phyloP scores from a whole-genome alignment of 495 filamentous ascomycete species.

The Sphaerosporella brunnea region DNA sequence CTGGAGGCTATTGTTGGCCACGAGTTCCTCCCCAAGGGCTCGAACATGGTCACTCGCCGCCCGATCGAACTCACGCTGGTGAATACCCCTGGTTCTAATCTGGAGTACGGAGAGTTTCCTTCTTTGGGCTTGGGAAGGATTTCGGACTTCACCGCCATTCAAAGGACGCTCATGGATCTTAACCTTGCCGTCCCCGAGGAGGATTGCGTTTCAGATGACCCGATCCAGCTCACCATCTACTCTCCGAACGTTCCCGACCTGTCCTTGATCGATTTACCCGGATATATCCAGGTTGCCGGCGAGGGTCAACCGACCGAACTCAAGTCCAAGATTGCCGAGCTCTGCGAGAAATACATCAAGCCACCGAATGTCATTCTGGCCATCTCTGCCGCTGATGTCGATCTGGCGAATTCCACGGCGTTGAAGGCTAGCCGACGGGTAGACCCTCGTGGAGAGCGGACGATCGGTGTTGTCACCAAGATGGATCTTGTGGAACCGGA shows the following conservation, averaged over 20 bases:
- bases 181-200: conserved; percentile 80
- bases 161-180: conserved; percentile 82
- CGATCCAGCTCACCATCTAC: conserved; percentile 86
- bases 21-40: conserved; percentile 92
- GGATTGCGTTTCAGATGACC: conserved; percentile 89
- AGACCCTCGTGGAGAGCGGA: conserved; percentile 85
- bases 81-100: conserved; percentile 79
- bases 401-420: conserved; percentile 90
- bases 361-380: conserved; percentile 90
- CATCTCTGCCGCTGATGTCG: conserved; percentile 93
- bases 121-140: conserved; percentile 79
- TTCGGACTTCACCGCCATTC: conserved; percentile 82
- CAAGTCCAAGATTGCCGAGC: conserved; percentile 86
- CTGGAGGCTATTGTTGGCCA: conserved; percentile 95
- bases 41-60: conserved; percentile 93
- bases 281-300: conserved; percentile 90
- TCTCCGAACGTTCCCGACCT: conserved; percentile 92
- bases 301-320: conserved; percentile 78
- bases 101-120: conserved; percentile 92
- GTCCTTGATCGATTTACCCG: conserved; percentile 88
- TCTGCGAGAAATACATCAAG: conserved; percentile 97
- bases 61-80: conserved; percentile 94
- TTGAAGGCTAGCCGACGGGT: conserved; percentile 77
- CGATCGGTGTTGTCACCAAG: conserved; percentile 95
- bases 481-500: conserved; percentile 90